phyloP scores from a whole-genome alignment of 179 eudicot species.

The Amaranthus tricolor region DNA sequence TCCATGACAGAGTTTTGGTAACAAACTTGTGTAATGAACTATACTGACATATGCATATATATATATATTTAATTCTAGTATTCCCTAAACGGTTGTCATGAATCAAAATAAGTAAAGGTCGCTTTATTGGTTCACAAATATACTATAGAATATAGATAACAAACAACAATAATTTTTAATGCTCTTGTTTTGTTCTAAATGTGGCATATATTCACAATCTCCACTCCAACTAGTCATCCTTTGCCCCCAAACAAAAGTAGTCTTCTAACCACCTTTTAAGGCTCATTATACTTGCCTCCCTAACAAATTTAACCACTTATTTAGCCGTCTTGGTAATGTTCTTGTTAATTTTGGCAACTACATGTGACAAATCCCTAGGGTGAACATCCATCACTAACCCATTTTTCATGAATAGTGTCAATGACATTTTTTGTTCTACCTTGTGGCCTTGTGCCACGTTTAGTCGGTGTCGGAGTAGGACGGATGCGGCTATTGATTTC shows the following conservation, averaged over 20 bases:
- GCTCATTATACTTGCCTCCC: conserved; percentile 15
- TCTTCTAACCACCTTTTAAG: conserved; percentile 24
- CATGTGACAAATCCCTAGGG: conserved; percentile 45
- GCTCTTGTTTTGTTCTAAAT: conserved; percentile 15
- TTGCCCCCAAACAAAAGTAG: conserved; percentile 7
- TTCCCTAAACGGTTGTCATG: conserved; percentile 1
- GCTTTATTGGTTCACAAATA: conserved; percentile 30
- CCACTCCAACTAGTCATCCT: conserved; percentile 13
- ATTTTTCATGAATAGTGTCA: conserved; percentile 56
- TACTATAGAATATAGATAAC: conserved; percentile 32
- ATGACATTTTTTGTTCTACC: conserved; percentile 68
- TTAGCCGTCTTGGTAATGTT: conserved; percentile 22
- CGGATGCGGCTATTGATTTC: conserved; percentile 60
- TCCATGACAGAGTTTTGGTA: no score
- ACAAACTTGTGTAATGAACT: no score
- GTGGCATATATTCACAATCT: conserved; percentile 41
- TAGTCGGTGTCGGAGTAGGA: conserved; percentile 51
- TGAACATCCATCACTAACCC: conserved; percentile 53
- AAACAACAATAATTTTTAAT: conserved; percentile 25
- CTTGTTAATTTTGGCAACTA: conserved; percentile 32
- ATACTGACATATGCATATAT: no score
- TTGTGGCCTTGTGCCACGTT: conserved; percentile 45
- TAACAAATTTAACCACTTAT: neutral
- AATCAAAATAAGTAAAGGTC: conserved; percentile 22
- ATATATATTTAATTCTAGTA: neutral